A percentile compares a stretch with the other conserved stretches of the same genome.
Conservation (phyloP, 805 yeast species). For the Tetrapisispora phaffii region DNA sequence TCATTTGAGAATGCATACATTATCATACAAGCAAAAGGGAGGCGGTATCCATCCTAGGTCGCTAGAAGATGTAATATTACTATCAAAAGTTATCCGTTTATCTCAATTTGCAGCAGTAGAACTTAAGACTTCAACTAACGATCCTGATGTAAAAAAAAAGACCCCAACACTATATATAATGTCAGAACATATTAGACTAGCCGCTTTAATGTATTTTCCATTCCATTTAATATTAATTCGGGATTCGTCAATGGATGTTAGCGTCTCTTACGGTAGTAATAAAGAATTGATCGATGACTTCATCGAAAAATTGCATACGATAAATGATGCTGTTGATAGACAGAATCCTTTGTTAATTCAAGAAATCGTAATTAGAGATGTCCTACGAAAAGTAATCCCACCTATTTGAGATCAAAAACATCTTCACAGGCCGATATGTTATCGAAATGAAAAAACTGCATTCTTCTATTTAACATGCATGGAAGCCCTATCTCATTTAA, state of each 20-base stretch:
- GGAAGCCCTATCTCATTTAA: too few species aligned
- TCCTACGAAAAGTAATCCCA: constrained; percentile 42
- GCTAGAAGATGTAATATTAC: constrained; percentile 34
- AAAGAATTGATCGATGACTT: constrained; percentile 20
- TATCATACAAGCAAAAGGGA: constrained; percentile 32
- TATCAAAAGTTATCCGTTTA: constrained; percentile 35
- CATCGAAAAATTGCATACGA: constrained; percentile 12
- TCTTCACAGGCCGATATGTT: neutral
- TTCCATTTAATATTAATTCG: constrained; percentile 40
- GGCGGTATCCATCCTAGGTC: constrained; percentile 46
- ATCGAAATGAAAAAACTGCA: too few species aligned
- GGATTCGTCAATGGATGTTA: constrained; percentile 27
- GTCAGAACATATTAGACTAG: constrained; percentile 42
- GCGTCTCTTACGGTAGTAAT: constrained; percentile 24
- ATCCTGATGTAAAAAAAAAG: neutral
- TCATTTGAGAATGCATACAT: constrained; percentile 46
- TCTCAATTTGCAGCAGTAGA: neutral
- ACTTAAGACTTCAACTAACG: neutral
- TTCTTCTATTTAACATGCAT: too few species aligned
- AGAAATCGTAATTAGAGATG: constrained; percentile 42
- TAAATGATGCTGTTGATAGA: constrained; percentile 7
- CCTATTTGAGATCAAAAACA: constrained; percentile 9
- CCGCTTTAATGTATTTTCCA: constrained; percentile 42
- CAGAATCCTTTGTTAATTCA: constrained; percentile 26
- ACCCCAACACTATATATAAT: constrained; percentile 34